Percentiles rank a stretch among this genome's conserved stretches.
These are phyloP conservation scores for Vicia villosa DNA, from an alignment of 306 rosid species.

Conservation along the genomic window DNA sequence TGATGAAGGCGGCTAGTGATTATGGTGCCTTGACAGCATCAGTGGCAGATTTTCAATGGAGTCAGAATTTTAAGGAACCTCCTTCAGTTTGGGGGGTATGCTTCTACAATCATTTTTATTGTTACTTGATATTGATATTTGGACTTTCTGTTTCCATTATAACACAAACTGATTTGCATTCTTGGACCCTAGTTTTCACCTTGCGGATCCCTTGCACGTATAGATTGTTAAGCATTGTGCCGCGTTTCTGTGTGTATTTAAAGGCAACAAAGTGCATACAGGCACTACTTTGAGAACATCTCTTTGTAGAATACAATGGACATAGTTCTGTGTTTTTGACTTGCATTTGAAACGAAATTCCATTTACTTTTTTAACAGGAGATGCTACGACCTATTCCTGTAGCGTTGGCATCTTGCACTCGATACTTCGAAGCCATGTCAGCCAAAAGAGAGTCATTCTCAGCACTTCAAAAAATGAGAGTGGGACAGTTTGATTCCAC, in stretches of 20 bases:
- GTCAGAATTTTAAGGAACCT: conserved; percentile 94
- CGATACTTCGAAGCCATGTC: conserved; percentile 97
- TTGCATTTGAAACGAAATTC: conserved; percentile 14
- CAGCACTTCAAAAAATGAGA: conserved; percentile 83
- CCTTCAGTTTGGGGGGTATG: conserved; percentile 99
- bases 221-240: too few relatives aligned
- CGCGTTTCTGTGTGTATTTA: too few relatives aligned
- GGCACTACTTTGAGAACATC: too few relatives aligned
- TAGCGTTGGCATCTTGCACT: conserved; percentile 92
- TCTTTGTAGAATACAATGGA: too few relatives aligned
- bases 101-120: conserved; percentile 36
- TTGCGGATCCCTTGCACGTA: too few relatives aligned
- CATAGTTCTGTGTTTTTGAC: too few relatives aligned
- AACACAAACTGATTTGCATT: conserved; percentile 22
- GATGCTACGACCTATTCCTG: conserved; percentile 98
- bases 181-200: conserved; percentile 2
- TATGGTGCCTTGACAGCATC: conserved; percentile 96
- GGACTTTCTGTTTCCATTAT: conserved; percentile 6
- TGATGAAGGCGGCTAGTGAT: conserved; percentile 98
- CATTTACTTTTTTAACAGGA: conserved; percentile 48
- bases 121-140: conserved; percentile 20
- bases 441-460: conserved; percentile 94
- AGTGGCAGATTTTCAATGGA: conserved; percentile 96
- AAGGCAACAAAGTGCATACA: too few relatives aligned
- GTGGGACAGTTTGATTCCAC: conserved; percentile 61